Percentiles rank a stretch among this genome's conserved stretches.
Evolutionary conservation across 2,329 filamentous ascomycete genomes (phyloP).

Genomic region (Ascochyta viciae-villosae): DNA sequence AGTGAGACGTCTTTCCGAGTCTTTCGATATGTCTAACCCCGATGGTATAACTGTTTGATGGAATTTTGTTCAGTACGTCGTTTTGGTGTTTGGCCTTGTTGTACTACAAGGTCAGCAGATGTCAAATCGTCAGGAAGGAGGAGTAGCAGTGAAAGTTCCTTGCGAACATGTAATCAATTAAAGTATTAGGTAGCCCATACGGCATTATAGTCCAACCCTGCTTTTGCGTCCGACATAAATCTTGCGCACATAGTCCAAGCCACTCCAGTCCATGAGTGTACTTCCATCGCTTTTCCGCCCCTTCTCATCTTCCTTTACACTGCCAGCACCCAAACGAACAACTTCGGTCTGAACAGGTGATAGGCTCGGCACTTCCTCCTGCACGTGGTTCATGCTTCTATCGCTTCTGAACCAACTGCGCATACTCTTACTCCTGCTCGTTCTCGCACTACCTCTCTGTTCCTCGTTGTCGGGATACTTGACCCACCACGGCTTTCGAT

Average conservation of each 20-base stretch:
- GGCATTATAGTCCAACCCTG: constrained; percentile 4
- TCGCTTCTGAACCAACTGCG: constrained; percentile 13
- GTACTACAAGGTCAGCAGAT: neutral
- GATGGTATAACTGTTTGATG: constrained; percentile 10
- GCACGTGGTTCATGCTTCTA: neutral
- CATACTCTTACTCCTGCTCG: constrained; percentile 4
- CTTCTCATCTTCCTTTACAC: neutral
- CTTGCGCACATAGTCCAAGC: constrained; percentile 14
- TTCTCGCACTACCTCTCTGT: neutral
- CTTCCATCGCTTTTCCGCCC: constrained; percentile 10
- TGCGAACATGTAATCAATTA: neutral
- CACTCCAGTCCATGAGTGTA: constrained; percentile 13
- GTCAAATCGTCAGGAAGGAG: neutral
- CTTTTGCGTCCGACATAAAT: constrained; percentile 13
- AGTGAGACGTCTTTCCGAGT: constrained; percentile 30
- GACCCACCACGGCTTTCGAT: constrained; percentile 13
- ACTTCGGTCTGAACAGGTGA: neutral
- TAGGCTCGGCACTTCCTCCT: neutral
- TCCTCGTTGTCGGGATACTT: neutral
- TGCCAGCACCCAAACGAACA: neutral
- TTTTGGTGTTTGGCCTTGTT: neutral
- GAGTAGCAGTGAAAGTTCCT: neutral
- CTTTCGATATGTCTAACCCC: constrained; percentile 25
- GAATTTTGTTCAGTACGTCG: neutral
- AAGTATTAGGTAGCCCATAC: neutral